These are phyloP conservation scores for Quercus ilex DNA, from an alignment of 306 rosid genomes.

Conservation along the genomic window DNA sequence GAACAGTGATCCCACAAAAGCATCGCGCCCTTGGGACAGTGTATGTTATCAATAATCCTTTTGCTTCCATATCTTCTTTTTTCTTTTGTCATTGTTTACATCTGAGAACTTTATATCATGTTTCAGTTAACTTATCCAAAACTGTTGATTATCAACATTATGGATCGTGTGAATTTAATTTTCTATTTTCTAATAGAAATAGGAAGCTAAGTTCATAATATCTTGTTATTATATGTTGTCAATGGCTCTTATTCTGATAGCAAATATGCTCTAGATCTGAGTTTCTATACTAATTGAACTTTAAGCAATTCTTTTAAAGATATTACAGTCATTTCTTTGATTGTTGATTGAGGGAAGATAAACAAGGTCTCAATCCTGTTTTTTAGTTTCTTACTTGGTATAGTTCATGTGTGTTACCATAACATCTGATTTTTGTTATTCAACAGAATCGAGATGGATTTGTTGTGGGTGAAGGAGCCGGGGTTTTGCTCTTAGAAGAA, in stretches of 20 bases:
- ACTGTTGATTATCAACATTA: not conserved
- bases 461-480: constrained; percentile 99
- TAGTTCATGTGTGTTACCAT: constrained; percentile 17
- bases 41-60: constrained; percentile 37
- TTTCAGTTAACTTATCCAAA: not conserved
- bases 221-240: not conserved
- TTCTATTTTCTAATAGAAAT: no score
- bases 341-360: not conserved
- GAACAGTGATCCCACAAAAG: constrained; percentile 79
- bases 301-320: not conserved
- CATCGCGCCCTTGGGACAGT: constrained; percentile 96
- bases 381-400: constrained; percentile 15
- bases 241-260: not conserved
- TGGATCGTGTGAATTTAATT: no score
- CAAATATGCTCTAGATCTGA: not conserved
- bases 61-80: constrained; percentile 7
- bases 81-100: not conserved
- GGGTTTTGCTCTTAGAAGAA: constrained; percentile 90
- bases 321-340: constrained; percentile 3
- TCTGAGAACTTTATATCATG: not conserved
- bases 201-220: not conserved
- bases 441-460: constrained; percentile 96
- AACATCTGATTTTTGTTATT: constrained; percentile 23
- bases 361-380: constrained; percentile 1
- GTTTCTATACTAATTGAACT: not conserved